phyloP scores from a whole-genome alignment of 2,329 filamentous ascomycete genomes.

The Drechslera avenae region DNA sequence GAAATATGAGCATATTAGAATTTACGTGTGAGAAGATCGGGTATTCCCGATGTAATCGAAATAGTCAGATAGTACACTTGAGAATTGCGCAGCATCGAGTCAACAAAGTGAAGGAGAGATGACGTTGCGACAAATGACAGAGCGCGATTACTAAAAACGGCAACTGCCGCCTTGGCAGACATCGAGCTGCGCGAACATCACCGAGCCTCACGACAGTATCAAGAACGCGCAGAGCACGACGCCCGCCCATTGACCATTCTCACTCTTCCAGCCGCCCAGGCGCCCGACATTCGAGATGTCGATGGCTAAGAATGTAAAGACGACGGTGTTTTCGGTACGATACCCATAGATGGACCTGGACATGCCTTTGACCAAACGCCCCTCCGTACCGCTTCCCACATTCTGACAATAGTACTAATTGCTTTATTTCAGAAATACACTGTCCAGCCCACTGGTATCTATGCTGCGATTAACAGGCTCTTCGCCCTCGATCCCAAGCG shows the following conservation, averaged over 20 bases:
- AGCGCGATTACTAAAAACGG: slow-evolving; percentile 21
- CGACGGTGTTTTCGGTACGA: slow-evolving; percentile 38
- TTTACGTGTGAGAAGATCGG: too few relatives aligned
- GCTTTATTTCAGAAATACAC: slow-evolving; percentile 80
- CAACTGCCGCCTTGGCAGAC: slow-evolving; percentile 30
- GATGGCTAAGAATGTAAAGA: slow-evolving; percentile 36
- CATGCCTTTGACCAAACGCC: slow-evolving; percentile 8
- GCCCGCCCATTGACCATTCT: slow-evolving; percentile 31
- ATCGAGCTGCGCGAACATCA: slow-evolving; percentile 35
- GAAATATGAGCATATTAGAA: too few relatives aligned
- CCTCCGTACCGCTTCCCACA: slow-evolving; percentile 7
- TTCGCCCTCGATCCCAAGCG: slow-evolving; percentile 84
- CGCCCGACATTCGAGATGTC: slow-evolving; percentile 34
- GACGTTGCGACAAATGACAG: slow-evolving; percentile 19
- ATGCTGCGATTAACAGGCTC: slow-evolving; percentile 78
- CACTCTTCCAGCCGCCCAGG: slow-evolving; percentile 20
- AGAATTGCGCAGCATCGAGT: too few relatives aligned
- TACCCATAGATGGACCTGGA: slow-evolving; percentile 5
- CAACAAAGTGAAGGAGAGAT: too few relatives aligned
- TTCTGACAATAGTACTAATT: slow-evolving; percentile 18
- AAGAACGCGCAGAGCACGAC: slow-evolving; percentile 23
- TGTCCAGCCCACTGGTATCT: slow-evolving; percentile 85
- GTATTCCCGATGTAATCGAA: too few relatives aligned
- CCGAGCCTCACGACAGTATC: slow-evolving; percentile 28
- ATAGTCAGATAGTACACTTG: too few relatives aligned